Evolutionary conservation across 1,284 basidiomycete genomes (phyloP), one percentile per base, ranked within the genome.

Genomic region (Veloboletus limbatus): DNA sequence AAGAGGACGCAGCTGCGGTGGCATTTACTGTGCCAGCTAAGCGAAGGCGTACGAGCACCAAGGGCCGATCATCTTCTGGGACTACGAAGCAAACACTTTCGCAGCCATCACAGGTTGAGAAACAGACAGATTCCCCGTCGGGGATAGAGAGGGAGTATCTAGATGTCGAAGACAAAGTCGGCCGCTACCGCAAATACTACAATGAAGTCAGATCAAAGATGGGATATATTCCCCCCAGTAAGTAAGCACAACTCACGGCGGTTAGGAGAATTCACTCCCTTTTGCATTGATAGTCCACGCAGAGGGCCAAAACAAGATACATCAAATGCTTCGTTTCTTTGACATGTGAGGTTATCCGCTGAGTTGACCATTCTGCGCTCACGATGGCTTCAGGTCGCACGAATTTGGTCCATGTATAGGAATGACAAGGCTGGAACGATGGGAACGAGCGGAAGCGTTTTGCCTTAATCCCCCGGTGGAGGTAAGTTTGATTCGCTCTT

Each of bases 361-460:
- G 21, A 20, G 30, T 36, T 31, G 8, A 25, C 24, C 22, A n/a
- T n/a, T 36, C 3, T 26, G 43, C 41, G 28, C 30, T 51, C 41
- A 49, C 17, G 26, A 5, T 24, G 24, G 22, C 9, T 30, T 34
- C 33, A 88, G 85, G 57, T 82, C 84, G 0, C 83, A 85, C 47
- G 82, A 91, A 54, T 96, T 85, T 61, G 93, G 93, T 0, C 93
- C 93, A 2, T 92, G 86, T 55, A 75, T 90, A 34, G 93, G 93
- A 2, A 76, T 95, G 37, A 79, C 83, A 11, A 80, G 94, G 34
- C 70, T 97, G 20, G 82, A 94, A 53, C 77, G 95, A 26, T 98
- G 92, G 92, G 79, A 96, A 57, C 76, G 95, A 31, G 95, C 95
- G 0, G 65, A 85, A 36, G 76, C 78, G 14, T 74, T 95, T 35